Evolutionary conservation across 495 filamentous ascomycete genomes (phyloP).

Genomic region (Durotheca rogersii): DNA sequence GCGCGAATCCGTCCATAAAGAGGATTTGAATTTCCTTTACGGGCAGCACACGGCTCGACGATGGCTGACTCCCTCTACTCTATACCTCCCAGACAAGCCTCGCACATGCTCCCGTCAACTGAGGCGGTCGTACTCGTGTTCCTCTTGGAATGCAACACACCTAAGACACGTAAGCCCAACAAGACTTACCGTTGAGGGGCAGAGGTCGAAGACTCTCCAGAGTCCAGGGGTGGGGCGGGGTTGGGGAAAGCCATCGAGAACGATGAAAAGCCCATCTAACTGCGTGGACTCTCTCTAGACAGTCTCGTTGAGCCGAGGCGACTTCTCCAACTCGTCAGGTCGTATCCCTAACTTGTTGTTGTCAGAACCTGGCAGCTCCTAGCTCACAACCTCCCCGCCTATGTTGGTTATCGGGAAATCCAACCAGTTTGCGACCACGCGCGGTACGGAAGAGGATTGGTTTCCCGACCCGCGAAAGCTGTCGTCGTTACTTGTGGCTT

Average conservation of each 20-base stretch:
- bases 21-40: background rate
- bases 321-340: background rate
- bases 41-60: background rate
- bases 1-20: background rate
- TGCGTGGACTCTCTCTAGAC: background rate
- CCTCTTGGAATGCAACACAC: background rate
- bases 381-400: background rate
- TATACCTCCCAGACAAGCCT: background rate
- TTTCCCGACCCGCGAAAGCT: no score
- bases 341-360: background rate
- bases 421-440: no score
- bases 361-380: background rate
- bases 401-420: no score
- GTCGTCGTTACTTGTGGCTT: no score
- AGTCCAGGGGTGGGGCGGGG: no score
- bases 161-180: no score
- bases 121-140: conserved; percentile 5
- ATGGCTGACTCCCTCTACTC: background rate
- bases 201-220: no score
- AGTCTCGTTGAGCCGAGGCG: background rate
- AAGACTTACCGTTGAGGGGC: no score
- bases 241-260: no score
- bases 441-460: no score
- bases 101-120: background rate
- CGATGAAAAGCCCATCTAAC: no score